A percentile compares a stretch with the other conserved stretches of the same genome.
These are phyloP conservation scores for Plantago lanceolata DNA, from an alignment of 305 asterid species.

Conservation along the genomic window DNA sequence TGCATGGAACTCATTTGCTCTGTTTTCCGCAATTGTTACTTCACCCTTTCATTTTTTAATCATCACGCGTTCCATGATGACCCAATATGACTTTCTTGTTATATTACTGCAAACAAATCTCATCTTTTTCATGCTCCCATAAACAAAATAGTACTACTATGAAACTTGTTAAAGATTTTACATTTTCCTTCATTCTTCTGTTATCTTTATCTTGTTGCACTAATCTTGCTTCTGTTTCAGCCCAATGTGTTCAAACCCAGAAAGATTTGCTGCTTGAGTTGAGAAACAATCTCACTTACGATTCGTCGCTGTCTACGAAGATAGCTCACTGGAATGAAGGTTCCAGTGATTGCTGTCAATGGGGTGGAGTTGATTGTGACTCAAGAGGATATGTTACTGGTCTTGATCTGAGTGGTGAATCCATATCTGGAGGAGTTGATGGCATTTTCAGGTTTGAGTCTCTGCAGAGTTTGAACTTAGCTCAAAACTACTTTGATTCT, in stretches of 20 bases:
- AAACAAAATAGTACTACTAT: conserved; percentile 24
- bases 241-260: conserved; percentile 19
- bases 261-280: conserved; percentile 31
- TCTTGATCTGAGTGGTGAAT: conserved; percentile 49
- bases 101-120: too few species aligned
- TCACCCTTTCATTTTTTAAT: too few species aligned
- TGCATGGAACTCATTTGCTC: too few species aligned
- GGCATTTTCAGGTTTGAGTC: conserved; percentile 36
- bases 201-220: background rate
- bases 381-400: conserved; percentile 31
- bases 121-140: conserved; percentile 28
- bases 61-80: too few species aligned
- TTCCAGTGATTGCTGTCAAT: conserved; percentile 41
- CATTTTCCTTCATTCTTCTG: background rate
- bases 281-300: conserved; percentile 37
- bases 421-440: conserved; percentile 38
- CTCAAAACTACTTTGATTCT: conserved; percentile 32
- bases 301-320: conserved; percentile 47
- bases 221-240: conserved; percentile 9
- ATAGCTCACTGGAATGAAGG: conserved; percentile 45
- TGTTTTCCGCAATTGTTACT: too few species aligned
- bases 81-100: too few species aligned
- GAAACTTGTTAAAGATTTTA: conserved; percentile 19
- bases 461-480: conserved; percentile 42
- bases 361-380: conserved; percentile 63